phyloP scores from a whole-genome alignment of 2,329 filamentous ascomycete genomes.

The Aspergillus sp. region DNA sequence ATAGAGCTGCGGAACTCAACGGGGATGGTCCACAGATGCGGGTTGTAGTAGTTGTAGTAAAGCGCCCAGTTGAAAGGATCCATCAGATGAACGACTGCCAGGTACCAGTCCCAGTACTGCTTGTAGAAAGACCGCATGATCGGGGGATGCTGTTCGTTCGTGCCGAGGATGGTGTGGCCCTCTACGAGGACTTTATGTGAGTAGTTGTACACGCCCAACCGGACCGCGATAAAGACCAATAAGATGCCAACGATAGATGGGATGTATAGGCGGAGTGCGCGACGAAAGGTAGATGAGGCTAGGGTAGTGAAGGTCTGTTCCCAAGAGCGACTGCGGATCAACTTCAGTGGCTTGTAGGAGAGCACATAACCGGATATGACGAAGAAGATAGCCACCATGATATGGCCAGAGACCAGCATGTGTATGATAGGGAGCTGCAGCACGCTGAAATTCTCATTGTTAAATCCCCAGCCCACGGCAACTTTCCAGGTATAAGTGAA shows the following conservation, averaged over 20 bases:
- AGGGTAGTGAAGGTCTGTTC: slow-evolving; percentile 44
- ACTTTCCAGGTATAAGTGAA: slow-evolving; percentile 48
- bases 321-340: slow-evolving; percentile 40
- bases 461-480: slow-evolving; percentile 43
- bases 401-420: slow-evolving; percentile 47
- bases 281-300: slow-evolving; percentile 47
- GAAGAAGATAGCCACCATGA: slow-evolving; percentile 53
- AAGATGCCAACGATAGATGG: slow-evolving; percentile 44
- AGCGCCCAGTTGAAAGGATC: slow-evolving; percentile 43
- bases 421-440: slow-evolving; percentile 47
- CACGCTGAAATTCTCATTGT: slow-evolving; percentile 41
- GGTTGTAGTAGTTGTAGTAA: slow-evolving; percentile 48
- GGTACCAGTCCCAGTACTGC: slow-evolving; percentile 42
- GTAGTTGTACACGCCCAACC: slow-evolving; percentile 45
- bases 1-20: slow-evolving; percentile 50
- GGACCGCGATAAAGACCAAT: slow-evolving; percentile 45
- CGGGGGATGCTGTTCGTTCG: slow-evolving; percentile 48
- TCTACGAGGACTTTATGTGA: slow-evolving; percentile 38
- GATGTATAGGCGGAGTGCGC: slow-evolving; percentile 46
- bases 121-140: slow-evolving; percentile 33
- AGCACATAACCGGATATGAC: slow-evolving; percentile 53
- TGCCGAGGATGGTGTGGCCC: slow-evolving; percentile 42
- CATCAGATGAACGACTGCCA: slow-evolving; percentile 36
- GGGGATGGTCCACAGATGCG: slow-evolving; percentile 51
- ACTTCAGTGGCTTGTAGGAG: slow-evolving; percentile 45